Base-by-base conservation (phyloP, 108 stramenopile species). In the Fragilaria crotonensis region DNA sequence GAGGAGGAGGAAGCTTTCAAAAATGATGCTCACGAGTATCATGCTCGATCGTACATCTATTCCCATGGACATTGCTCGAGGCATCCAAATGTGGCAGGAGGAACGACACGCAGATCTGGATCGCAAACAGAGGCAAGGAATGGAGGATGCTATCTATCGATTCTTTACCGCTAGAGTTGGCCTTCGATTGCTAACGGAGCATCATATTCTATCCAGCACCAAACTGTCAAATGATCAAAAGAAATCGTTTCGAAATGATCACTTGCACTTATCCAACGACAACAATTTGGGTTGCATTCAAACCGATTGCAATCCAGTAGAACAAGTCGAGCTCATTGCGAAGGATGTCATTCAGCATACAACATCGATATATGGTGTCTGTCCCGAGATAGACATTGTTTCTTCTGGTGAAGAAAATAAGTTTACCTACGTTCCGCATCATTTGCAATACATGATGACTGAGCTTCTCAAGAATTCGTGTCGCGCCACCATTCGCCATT, bases 391-490 rank as follows among this genome's bases (percentile, higher is more conserved):
- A 36, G 71, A 85, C 62, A 71, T 93, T 60, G 78, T 93, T 59
- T 49, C 25, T 26, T 0, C 28, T 3, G 57, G 41, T 7, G 54
- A 67, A 17, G 45, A 25, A 41, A 25, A 60, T 60, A 50, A 20
- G 0, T 88, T 95, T 29, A 93, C 94, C 0, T 97, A 95, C 67
- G 90, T 97, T 23, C 89, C 94, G 0, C 83, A 85, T 60, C 97
- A 99, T 68, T 74, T 99, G 60, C 87, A 92, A 67, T 96, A 98
- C 69, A 96, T 97, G 73, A 61, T 97, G 52, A 74, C 89, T 11
- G 98, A 99, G 72, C 62, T 99, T 57, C 61, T 98, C n/a, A 98
- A 97, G 64, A 99, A 99, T 68, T 82, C 85, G 33, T 95, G 94
- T 76, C 85, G 94, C 36, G 97, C 97, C 0, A 86, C 93, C 5